phyloP scores from a whole-genome alignment of 805 yeast species.

The Tetrapisispora pingtungensis region DNA sequence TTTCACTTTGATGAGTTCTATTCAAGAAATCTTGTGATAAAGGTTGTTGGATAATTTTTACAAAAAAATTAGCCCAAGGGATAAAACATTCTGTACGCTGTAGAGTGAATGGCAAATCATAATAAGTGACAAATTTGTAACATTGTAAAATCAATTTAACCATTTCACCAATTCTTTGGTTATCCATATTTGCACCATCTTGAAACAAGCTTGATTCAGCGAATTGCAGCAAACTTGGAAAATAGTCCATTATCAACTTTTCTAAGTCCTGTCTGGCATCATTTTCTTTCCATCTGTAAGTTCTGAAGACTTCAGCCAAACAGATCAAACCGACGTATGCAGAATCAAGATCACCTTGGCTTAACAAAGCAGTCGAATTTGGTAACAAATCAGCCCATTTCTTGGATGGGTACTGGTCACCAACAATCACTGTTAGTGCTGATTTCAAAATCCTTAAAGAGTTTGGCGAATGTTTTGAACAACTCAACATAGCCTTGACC shows the following conservation, averaged over 20 bases:
- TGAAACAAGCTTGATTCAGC: conserved; percentile 45
- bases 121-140: conserved; percentile 66
- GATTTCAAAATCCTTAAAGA: conserved; percentile 39
- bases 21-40: conserved; percentile 23
- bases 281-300: conserved; percentile 63
- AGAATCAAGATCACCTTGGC: conserved; percentile 33
- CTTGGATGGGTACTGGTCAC: conserved; percentile 37
- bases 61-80: conserved; percentile 72
- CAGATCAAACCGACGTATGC: conserved; percentile 61
- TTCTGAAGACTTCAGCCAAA: conserved; percentile 57
- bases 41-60: conserved; percentile 54
- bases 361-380: conserved; percentile 36
- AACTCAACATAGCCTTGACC: conserved; percentile 46
- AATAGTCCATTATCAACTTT: conserved; percentile 42
- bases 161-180: conserved; percentile 53
- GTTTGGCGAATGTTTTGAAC: conserved; percentile 33
- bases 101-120: conserved; percentile 58
- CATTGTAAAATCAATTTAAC: conserved; percentile 62
- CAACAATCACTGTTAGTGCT: conserved; percentile 43
- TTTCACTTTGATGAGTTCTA: conserved; percentile 40
- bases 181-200: conserved; percentile 26
- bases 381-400: conserved; percentile 48
- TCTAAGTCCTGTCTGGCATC: conserved; percentile 45
- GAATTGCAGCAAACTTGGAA: conserved; percentile 56
- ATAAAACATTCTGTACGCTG: conserved; percentile 43